Conservation (phyloP, 192 early-diverging fungal genomes). For the Dissophora ornata region DNA sequence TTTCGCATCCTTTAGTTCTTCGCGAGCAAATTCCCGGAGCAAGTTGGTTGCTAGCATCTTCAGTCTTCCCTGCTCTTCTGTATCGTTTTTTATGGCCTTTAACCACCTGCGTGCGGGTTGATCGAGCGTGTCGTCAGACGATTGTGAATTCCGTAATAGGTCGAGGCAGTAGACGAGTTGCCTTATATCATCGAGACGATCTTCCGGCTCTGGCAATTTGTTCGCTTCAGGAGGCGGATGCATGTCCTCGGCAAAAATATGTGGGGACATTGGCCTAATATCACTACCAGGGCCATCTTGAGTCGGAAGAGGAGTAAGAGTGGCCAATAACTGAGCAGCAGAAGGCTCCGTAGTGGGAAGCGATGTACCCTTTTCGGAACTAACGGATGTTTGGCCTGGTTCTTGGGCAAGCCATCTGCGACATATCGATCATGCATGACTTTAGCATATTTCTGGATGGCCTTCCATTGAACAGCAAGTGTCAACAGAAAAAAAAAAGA, state of each 20-base stretch:
- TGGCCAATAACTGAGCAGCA: conserved; percentile 1
- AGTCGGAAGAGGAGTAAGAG: not conserved
- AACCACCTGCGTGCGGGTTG: conserved; percentile 17
- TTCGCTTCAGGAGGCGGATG: conserved; percentile 18
- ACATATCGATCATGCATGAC: too few species aligned
- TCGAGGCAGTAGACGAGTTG: conserved; percentile 35
- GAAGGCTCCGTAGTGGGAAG: conserved; percentile 4
- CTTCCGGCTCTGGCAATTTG: conserved; percentile 24
- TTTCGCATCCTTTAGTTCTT: too few species aligned
- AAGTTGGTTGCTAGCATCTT: conserved; percentile 21
- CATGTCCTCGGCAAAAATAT: conserved; percentile 31
- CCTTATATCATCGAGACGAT: conserved; percentile 19
- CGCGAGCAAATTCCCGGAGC: too few species aligned
- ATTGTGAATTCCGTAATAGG: conserved; percentile 12
- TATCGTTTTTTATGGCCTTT: conserved; percentile 17
- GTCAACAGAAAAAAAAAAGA: not conserved
- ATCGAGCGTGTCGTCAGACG: not conserved
- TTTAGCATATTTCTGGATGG: too few species aligned
- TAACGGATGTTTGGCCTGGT: too few species aligned
- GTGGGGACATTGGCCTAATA: conserved; percentile 5
- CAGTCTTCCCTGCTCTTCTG: conserved; percentile 30
- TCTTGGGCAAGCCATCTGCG: too few species aligned
- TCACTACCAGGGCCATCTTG: too few species aligned
- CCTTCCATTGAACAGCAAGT: too few species aligned
- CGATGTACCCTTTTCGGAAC: too few species aligned